phyloP scores from a whole-genome alignment of 2,329 filamentous ascomycete genomes.

The Fusarium pilosicola region DNA sequence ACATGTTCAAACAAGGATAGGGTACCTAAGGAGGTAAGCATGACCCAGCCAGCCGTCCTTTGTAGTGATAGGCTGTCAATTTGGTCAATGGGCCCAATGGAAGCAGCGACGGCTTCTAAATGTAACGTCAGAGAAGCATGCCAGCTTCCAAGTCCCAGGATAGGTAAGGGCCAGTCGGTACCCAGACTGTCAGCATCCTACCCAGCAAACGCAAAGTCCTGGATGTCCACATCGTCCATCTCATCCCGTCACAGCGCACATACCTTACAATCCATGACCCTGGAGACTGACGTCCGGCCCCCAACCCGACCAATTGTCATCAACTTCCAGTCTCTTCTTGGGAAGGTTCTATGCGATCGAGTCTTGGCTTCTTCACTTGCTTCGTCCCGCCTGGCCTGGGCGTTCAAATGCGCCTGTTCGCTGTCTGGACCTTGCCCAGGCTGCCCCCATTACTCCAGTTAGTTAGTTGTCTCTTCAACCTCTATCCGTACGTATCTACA shows the following conservation, averaged over 20 bases:
- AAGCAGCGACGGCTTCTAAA: slow-evolving; percentile 34
- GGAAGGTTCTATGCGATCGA: slow-evolving; percentile 34
- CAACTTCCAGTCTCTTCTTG: slow-evolving; percentile 24
- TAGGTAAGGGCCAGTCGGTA: not conserved
- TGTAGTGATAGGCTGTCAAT: slow-evolving; percentile 28
- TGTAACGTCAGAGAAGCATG: slow-evolving; percentile 33
- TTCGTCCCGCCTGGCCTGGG: slow-evolving; percentile 42
- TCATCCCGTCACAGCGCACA: not conserved
- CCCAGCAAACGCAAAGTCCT: slow-evolving; percentile 15
- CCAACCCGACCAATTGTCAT: slow-evolving; percentile 39
- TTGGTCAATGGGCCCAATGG: slow-evolving; percentile 20
- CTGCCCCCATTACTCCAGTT: not conserved
- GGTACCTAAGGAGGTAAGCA: not conserved
- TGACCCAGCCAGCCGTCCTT: slow-evolving; percentile 28
- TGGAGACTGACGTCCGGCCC: slow-evolving; percentile 34
- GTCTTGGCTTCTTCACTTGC: slow-evolving; percentile 33
- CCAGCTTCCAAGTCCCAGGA: slow-evolving; percentile 7
- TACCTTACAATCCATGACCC: slow-evolving; percentile 12
- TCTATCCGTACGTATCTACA: not conserved
- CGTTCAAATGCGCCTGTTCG: slow-evolving; percentile 38
- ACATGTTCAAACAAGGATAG: slow-evolving; percentile 18
- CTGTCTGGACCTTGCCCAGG: slow-evolving; percentile 28
- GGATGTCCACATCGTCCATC: not conserved
- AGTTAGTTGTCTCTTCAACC: not conserved
- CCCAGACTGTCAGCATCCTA: not conserved